Conservation (phyloP, 1,284 basidiomycete genomes). For the Cerioporus squamosus region DNA sequence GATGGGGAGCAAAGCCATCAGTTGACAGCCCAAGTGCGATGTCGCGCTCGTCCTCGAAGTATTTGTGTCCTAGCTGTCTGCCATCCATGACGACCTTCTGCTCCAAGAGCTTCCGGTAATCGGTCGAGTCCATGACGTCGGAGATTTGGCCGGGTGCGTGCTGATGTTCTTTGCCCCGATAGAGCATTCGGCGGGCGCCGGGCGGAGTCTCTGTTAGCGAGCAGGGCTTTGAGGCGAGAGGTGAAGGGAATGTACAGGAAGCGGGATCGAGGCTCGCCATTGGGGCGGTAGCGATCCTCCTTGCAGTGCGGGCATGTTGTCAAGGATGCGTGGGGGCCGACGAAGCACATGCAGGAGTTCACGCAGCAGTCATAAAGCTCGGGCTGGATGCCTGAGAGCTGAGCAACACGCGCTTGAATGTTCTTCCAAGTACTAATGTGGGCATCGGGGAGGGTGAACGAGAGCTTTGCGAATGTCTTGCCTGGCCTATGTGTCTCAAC, state of each 20-base stretch:
- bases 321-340: constrained; percentile 29
- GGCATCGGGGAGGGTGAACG: constrained; percentile 16
- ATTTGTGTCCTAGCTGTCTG: constrained; percentile 9
- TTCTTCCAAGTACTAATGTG: constrained; percentile 16
- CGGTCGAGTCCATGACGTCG: background rate
- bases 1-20: constrained; percentile 44
- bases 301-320: constrained; percentile 39
- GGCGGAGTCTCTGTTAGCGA: constrained; percentile 9
- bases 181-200: constrained; percentile 23
- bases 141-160: constrained; percentile 13
- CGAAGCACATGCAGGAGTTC: constrained; percentile 40
- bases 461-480: constrained; percentile 20
- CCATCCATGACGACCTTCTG: background rate
- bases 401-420: constrained; percentile 7
- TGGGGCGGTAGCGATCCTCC: constrained; percentile 23
- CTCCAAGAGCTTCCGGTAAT: background rate
- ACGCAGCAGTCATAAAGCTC: constrained; percentile 42
- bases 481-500: constrained; percentile 25
- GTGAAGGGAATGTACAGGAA: constrained; percentile 25
- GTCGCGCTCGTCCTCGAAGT: constrained; percentile 31
- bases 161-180: constrained; percentile 20
- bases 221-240: constrained; percentile 18
- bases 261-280: constrained; percentile 16
- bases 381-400: background rate
- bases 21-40: constrained; percentile 36